phyloP scores from a whole-genome alignment of 2,329 filamentous ascomycete genomes.

The Trichoderma koningii region DNA sequence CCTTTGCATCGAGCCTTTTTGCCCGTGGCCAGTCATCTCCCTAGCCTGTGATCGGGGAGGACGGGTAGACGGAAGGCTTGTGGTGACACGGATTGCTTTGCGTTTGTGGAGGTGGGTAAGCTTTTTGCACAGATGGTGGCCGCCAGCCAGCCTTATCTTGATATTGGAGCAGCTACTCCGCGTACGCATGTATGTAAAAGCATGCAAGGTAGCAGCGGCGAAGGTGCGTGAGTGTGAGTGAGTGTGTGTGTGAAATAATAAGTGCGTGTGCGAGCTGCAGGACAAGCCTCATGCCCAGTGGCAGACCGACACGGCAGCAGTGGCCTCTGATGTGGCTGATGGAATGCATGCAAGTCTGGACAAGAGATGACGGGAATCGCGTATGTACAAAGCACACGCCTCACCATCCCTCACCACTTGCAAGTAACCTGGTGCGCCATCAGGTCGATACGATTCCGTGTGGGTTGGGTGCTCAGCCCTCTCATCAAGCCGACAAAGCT shows the following conservation, averaged over 20 bases:
- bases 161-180: conserved; percentile 12
- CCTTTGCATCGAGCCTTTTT: neutral
- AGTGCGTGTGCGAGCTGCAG: neutral
- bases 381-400: neutral
- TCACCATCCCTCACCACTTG: neutral
- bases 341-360: too few species aligned
- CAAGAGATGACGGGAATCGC: too few species aligned
- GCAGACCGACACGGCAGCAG: conserved; percentile 14
- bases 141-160: conserved; percentile 22
- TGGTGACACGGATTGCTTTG: neutral
- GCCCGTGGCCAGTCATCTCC: neutral
- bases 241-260: neutral
- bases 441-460: too few species aligned
- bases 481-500: neutral
- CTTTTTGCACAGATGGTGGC: conserved; percentile 7
- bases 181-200: too few species aligned
- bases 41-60: conserved; percentile 3
- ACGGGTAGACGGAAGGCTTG: conserved; percentile 4
- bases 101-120: conserved; percentile 24
- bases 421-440: neutral
- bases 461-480: neutral
- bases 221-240: neutral
- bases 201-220: neutral
- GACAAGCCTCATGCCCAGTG: conserved; percentile 9
- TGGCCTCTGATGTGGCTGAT: too few species aligned